Conservation (phyloP, 2,329 filamentous ascomycete genomes). For the Fusarium coicis region DNA sequence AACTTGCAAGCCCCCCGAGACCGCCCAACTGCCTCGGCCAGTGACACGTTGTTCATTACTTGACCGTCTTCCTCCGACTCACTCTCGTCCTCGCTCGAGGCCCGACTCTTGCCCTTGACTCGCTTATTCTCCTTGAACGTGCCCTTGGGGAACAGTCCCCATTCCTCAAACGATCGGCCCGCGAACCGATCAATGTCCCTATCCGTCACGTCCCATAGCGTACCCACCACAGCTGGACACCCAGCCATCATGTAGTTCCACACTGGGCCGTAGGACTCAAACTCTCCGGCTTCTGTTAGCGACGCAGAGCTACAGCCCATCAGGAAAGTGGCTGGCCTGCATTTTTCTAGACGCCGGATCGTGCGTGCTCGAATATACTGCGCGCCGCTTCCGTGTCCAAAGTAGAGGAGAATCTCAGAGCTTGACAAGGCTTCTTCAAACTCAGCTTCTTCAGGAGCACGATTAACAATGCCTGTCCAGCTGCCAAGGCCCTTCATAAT, state of each 20-base stretch:
- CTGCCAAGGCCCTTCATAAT: conserved; percentile 71
- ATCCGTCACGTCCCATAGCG: conserved; percentile 98
- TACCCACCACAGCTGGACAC: conserved; percentile 86
- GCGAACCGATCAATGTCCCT: conserved; percentile 96
- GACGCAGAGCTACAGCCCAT: conserved; percentile 94
- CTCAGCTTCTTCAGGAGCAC: conserved; percentile 78
- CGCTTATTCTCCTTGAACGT: conserved; percentile 53
- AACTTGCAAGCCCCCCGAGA: conserved; percentile 85
- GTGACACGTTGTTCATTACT: conserved; percentile 57
- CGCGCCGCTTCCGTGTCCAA: conserved; percentile 93
- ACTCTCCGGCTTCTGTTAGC: conserved; percentile 81
- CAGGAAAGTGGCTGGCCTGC: conserved; percentile 81
- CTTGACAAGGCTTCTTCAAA: conserved; percentile 75
- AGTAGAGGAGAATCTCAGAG: conserved; percentile 86
- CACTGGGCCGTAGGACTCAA: conserved; percentile 90
- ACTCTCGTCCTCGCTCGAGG: conserved; percentile 39
- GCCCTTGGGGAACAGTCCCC: conserved; percentile 76
- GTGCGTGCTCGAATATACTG: conserved; percentile 92
- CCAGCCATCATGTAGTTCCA: conserved; percentile 93
- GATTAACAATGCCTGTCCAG: conserved; percentile 77
- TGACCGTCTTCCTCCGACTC: conserved; percentile 39
- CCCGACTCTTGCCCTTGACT: conserved; percentile 44
- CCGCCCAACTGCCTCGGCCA: conserved; percentile 84
- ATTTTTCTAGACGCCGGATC: conserved; percentile 80
- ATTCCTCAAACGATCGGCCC: conserved; percentile 80